Percentiles rank a stretch among this genome's conserved stretches.
Conservation (phyloP, 495 filamentous ascomycete species). For the Margaritispora aquatica region DNA sequence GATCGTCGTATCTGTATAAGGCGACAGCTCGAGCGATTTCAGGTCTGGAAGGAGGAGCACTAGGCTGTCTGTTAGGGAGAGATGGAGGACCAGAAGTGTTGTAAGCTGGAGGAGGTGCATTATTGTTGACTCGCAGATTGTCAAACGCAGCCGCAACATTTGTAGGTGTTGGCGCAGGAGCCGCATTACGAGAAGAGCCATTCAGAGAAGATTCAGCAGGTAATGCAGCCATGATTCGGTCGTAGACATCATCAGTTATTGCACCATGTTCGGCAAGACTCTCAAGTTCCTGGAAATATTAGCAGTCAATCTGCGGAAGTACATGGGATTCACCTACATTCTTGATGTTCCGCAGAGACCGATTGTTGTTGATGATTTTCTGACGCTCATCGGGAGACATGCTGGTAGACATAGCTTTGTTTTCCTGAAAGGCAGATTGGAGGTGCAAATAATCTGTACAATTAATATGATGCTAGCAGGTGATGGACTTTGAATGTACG, state of each 20-base stretch:
- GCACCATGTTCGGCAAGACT: conserved; percentile 73
- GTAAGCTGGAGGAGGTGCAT: conserved; percentile 42
- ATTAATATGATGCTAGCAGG: conserved; percentile 1
- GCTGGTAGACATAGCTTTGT: conserved; percentile 13
- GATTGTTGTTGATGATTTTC: conserved; percentile 46
- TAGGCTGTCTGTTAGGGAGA: conserved; percentile 41
- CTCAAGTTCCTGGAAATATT: conserved; percentile 71
- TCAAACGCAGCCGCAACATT: conserved; percentile 25
- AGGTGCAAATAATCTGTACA: conserved; percentile 14
- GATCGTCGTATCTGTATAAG: conserved; percentile 66
- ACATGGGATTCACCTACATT: conserved; percentile 46
- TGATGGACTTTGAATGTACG: background rate
- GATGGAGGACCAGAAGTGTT: conserved; percentile 42
- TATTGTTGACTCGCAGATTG: conserved; percentile 31
- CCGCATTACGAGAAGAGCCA: conserved; percentile 26
- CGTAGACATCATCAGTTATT: conserved; percentile 64
- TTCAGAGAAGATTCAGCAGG: conserved; percentile 58
- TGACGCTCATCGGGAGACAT: conserved; percentile 23
- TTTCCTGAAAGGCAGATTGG: conserved; percentile 11
- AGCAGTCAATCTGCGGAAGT: conserved; percentile 6
- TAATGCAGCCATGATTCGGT: conserved; percentile 64
- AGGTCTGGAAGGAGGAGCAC: conserved; percentile 44
- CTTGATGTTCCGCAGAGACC: conserved; percentile 80
- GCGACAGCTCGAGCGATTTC: conserved; percentile 78
- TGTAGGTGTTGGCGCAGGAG: conserved; percentile 32